Base-by-base conservation (phyloP, 192 early-diverging fungal species). In the Mortierella antarctica region DNA sequence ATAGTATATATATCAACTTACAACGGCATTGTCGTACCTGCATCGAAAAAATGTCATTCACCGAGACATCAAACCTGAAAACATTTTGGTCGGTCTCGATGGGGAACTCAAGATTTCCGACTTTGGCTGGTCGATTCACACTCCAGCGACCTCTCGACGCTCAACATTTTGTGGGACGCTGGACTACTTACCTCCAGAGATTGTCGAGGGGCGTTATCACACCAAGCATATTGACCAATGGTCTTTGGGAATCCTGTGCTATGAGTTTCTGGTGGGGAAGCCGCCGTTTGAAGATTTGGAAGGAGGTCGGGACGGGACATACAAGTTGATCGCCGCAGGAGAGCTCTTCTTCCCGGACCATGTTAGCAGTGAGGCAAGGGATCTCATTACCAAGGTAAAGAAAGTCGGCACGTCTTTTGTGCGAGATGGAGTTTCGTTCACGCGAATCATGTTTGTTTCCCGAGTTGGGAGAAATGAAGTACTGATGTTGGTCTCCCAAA, bases 51-150 rank as follows among this genome's bases (percentile, higher is more conserved):
- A 95, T 69, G 93, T 99, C 14, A 97, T 99, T 72, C 97, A 99
- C 70, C 86, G 97, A 56, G 97, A 99, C 70, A 96, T 99, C 70
- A 99, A 99, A 83, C 97, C 96, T 21, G 96, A 98, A 73, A 99
- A 99, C 62, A 71, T 99, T 64, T 80, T 99, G 65, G 78, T 99
- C 21, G 95, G 93, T n/a, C 68, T 89, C 17, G 86, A 93, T 39
- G 96, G 95, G 40, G 94, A 97, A 67, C 86, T 99, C 50, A 98
- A 98, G 69, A 96, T 99, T 78, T 94, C 91, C 14, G 97, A 99
- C 85, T 99, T 99, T 88, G 97, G 97, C 2, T 99, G 97, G 97
- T 95, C 94, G 2, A 96, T 99, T 12, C 94, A 96, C 71, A 90
- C 95, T 41, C 92, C 91, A 15, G 88, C 89, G 59, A 31, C 31